Base-by-base conservation (phyloP, 2,329 filamentous ascomycete species). In the Xylaria sp. region DNA sequence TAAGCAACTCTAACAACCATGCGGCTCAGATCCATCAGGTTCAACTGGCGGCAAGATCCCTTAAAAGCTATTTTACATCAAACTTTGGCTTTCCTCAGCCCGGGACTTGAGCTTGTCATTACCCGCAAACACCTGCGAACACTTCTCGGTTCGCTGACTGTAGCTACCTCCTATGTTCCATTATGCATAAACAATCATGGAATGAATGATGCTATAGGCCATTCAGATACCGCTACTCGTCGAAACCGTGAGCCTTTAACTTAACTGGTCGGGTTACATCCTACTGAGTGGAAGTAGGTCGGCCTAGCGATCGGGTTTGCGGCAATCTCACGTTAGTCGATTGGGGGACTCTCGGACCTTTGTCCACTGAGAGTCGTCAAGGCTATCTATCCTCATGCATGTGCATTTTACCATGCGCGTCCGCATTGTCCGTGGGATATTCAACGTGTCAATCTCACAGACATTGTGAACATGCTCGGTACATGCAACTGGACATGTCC, bases 361-460 rank as follows among this genome's bases (percentile, higher is more conserved):
- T 66, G 66, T 67, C 74, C 74, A 76, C 72, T 72, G 52, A 72
- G 70, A 68, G 69, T 70, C 68, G 60, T 69, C 67, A 67, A 66
- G 69, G 71, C 71, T 65, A 68, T 72, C 69, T 48, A 20, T 48
- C 18, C 10, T 74, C 70, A 72, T 72, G 75, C 71, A 74, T 76
- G 66, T 55, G 62, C 65, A 67, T 66, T 74, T 65, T 65, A 69
- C 66, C 51, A 55, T 56, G 41, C 51, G 51, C 72, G 52, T 68
- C 56, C 56, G 56, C 56, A 44, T 44, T 58, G 56, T 46, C 70
- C 66, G 70, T 72, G 73, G 72, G 72, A 73, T 69, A 63, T 74
- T 76, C 76, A 77, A 79, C 77, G 77, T 79, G 77, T 78, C 77
- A 78, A 72, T 78, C 76, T 69, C 67, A 75, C 67, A 73, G 71